Evolutionary conservation across 805 yeast genomes (phyloP).

Genomic region (Cyberlindnera americana): DNA sequence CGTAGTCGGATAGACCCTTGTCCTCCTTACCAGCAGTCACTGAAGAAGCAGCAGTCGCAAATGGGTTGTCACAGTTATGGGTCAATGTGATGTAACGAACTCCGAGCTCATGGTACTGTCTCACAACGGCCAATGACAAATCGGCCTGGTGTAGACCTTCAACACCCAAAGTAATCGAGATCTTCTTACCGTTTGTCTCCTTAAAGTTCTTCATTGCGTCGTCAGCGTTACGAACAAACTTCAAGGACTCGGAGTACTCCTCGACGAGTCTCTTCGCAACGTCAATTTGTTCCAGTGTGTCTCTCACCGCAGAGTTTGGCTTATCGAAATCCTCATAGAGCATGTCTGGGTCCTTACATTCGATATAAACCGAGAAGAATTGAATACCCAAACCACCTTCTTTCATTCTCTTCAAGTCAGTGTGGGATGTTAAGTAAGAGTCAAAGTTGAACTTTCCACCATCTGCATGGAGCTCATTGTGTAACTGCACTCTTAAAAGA

Average conservation of each 20-base stretch:
- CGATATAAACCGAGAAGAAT: conserved; percentile 42
- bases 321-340: conserved; percentile 43
- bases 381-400: conserved; percentile 47
- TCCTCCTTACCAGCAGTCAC: conserved; percentile 44
- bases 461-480: conserved; percentile 36
- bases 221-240: conserved; percentile 38
- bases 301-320: conserved; percentile 35
- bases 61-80: conserved; percentile 55
- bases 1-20: conserved; percentile 40
- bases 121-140: conserved; percentile 43
- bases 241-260: conserved; percentile 28
- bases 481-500: conserved; percentile 41
- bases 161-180: conserved; percentile 48
- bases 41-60: conserved; percentile 52
- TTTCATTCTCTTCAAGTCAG: conserved; percentile 40
- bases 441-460: conserved; percentile 38
- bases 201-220: conserved; percentile 38
- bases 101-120: conserved; percentile 48
- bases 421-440: conserved; percentile 38
- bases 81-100: conserved; percentile 53
- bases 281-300: conserved; percentile 53
- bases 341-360: conserved; percentile 39
- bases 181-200: conserved; percentile 25
- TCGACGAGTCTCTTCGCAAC: conserved; percentile 41
- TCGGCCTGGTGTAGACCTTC: conserved; percentile 57